phyloP scores from a whole-genome alignment of 2,329 filamentous ascomycete species.

The Endocalyx cinctus region DNA sequence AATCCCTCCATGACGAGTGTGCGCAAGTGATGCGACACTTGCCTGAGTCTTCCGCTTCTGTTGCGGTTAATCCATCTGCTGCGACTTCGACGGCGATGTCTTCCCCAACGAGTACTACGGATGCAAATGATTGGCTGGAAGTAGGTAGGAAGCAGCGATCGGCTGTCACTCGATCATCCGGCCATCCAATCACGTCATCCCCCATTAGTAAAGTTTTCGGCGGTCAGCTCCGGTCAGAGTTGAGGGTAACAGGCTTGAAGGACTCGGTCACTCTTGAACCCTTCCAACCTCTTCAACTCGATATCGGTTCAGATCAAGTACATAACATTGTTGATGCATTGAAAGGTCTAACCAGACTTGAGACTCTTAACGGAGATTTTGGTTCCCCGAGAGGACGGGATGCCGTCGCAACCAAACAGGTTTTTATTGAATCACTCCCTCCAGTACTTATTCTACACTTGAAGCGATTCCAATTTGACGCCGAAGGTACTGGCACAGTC shows the following conservation, averaged over 20 bases:
- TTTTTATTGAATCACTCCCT: slow-evolving; percentile 87
- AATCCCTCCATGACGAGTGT: slow-evolving; percentile 91
- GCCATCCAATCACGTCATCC: slow-evolving; percentile 65
- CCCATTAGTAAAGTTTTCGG: slow-evolving; percentile 94
- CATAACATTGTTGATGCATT: slow-evolving; percentile 90
- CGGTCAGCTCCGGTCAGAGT: slow-evolving; percentile 82
- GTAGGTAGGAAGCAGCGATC: slow-evolving; percentile 89
- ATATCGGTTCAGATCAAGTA: slow-evolving; percentile 83
- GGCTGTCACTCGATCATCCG: slow-evolving; percentile 80
- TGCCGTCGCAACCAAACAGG: slow-evolving; percentile 81
- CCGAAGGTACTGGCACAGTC: slow-evolving; percentile 72
- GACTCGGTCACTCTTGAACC: slow-evolving; percentile 89
- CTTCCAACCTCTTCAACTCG: slow-evolving; percentile 89
- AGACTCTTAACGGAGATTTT: slow-evolving; percentile 82
- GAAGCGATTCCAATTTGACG: slow-evolving; percentile 96
- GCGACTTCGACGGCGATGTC: slow-evolving; percentile 31
- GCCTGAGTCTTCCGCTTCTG: slow-evolving; percentile 21
- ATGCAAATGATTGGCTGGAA: slow-evolving; percentile 77
- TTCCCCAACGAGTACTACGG: slow-evolving; percentile 38
- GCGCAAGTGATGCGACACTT: slow-evolving; percentile 64
- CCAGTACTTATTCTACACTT: slow-evolving; percentile 91
- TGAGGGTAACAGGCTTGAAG: slow-evolving; percentile 81
- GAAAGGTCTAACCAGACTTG: slow-evolving; percentile 75
- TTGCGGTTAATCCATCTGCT: slow-evolving; percentile 28
- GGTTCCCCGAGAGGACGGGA: slow-evolving; percentile 72